Evolutionary conservation across 2,329 filamentous ascomycete genomes (phyloP).

Genomic region (Lachnellula willkommii): DNA sequence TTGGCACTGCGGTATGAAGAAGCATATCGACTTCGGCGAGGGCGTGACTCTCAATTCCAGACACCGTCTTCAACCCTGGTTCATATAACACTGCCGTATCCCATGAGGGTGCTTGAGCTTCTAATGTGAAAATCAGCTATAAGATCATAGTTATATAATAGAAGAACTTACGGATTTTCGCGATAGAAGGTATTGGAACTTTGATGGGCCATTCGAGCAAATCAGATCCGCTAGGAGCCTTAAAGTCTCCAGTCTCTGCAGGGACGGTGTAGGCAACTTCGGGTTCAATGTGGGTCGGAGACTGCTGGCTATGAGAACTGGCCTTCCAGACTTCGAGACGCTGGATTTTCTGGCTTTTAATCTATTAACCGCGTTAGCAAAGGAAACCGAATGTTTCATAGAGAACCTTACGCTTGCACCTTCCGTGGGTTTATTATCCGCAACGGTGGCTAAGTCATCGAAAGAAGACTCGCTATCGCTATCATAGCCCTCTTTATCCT

Average conservation of each 20-base stretch:
- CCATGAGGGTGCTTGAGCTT: background rate
- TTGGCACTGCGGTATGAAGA: too few relatives aligned
- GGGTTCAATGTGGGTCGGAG: background rate
- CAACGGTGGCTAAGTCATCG: constrained; percentile 4
- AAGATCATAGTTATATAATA: background rate
- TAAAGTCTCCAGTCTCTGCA: constrained; percentile 19
- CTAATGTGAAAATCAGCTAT: background rate
- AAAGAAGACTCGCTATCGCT: constrained; percentile 5
- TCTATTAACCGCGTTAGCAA: constrained; percentile 9
- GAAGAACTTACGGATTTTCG: background rate
- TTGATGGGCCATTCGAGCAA: constrained; percentile 13
- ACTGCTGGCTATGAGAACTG: background rate
- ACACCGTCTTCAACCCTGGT: background rate
- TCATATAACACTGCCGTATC: background rate
- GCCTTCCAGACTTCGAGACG: constrained; percentile 13
- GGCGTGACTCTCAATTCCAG: background rate
- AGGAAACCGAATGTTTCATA: too few relatives aligned
- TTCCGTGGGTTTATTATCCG: background rate
- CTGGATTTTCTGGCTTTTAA: constrained; percentile 17
- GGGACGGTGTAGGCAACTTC: constrained; percentile 21
- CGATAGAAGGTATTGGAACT: too few relatives aligned
- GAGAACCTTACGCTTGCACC: background rate
- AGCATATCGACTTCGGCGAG: too few relatives aligned
- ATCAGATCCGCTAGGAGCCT: constrained; percentile 13
- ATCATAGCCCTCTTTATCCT: constrained; percentile 5